These are phyloP conservation scores for Jaltomata sinuosa DNA, from an alignment of 257 asterid genomes.

Conservation along the genomic window DNA sequence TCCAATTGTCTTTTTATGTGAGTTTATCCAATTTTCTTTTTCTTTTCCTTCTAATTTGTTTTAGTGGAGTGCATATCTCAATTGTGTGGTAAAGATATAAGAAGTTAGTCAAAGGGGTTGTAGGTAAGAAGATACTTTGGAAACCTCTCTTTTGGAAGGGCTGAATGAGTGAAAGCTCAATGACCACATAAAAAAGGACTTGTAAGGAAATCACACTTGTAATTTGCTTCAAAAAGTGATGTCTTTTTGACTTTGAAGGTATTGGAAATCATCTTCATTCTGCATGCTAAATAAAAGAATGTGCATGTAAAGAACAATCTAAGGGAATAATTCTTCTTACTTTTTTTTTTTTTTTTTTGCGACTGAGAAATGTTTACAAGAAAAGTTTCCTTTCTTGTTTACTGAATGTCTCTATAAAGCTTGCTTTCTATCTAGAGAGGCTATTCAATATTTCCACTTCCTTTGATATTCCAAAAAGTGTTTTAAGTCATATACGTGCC, in stretches of 20 bases:
- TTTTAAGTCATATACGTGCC: background rate
- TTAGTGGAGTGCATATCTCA: background rate
- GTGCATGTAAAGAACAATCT: background rate
- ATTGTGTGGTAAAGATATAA: background rate
- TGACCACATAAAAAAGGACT: background rate
- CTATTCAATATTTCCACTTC: background rate
- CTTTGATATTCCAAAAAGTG: background rate
- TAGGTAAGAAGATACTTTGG: background rate
- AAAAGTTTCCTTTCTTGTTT: background rate
- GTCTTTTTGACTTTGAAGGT: conserved; percentile 5
- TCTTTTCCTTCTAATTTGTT: background rate
- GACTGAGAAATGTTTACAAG: background rate
- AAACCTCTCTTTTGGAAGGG: background rate
- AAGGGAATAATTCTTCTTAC: background rate
- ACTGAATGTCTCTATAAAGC: background rate
- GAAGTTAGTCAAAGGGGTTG: conserved; percentile 1
- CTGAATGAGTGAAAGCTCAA: background rate
- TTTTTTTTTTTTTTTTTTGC: background rate
- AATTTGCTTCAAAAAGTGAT: background rate
- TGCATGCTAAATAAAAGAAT: background rate
- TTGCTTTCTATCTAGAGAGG: background rate
- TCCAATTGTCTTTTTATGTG: background rate
- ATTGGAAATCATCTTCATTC: background rate
- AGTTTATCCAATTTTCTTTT: background rate
- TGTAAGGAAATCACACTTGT: background rate